Conservation (phyloP, 208 protist genomes). For the Porcisia hertigi region DNA sequence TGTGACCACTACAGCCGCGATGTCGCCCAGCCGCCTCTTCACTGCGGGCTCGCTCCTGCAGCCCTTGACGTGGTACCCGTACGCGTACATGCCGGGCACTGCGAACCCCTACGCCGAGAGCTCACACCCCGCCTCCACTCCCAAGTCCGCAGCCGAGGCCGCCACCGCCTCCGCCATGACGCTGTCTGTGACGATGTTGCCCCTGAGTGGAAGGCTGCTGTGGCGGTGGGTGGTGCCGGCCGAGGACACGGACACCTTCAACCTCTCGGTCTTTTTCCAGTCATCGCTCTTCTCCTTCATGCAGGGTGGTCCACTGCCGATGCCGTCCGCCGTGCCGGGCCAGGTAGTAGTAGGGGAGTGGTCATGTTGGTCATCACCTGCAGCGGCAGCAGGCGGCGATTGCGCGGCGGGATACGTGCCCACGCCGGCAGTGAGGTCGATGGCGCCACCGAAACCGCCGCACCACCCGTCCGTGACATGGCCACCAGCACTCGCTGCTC, state of each 20-base stretch:
- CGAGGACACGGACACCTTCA: slow-evolving; percentile 63
- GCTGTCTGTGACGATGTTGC: slow-evolving; percentile 45
- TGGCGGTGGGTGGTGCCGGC: slow-evolving; percentile 68
- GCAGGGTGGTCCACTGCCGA: slow-evolving; percentile 51
- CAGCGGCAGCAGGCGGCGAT: slow-evolving; percentile 3
- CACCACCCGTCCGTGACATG: slow-evolving; percentile 11
- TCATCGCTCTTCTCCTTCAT: slow-evolving; percentile 62
- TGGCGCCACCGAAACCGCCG: neutral
- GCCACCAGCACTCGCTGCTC: slow-evolving; percentile 9
- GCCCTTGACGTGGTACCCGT: slow-evolving; percentile 39
- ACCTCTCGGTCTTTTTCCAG: slow-evolving; percentile 79
- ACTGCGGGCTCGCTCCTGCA: slow-evolving; percentile 22
- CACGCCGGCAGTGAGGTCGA: neutral
- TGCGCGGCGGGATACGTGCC: neutral
- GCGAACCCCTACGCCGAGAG: slow-evolving; percentile 37
- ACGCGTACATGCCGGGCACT: slow-evolving; percentile 40
- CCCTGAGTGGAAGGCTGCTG: slow-evolving; percentile 45
- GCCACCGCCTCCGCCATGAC: slow-evolving; percentile 32
- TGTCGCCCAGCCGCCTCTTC: neutral
- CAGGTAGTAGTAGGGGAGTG: neutral
- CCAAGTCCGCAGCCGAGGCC: slow-evolving; percentile 17
- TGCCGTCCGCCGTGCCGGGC: slow-evolving; percentile 14
- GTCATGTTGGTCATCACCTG: neutral
- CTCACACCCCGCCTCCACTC: slow-evolving; percentile 9
- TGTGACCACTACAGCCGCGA: neutral